Evolutionary conservation across 352 stramenopile species (phyloP), one percentile per base, ranked within the genome.

Genomic region (Globisporangium apiculatum): DNA sequence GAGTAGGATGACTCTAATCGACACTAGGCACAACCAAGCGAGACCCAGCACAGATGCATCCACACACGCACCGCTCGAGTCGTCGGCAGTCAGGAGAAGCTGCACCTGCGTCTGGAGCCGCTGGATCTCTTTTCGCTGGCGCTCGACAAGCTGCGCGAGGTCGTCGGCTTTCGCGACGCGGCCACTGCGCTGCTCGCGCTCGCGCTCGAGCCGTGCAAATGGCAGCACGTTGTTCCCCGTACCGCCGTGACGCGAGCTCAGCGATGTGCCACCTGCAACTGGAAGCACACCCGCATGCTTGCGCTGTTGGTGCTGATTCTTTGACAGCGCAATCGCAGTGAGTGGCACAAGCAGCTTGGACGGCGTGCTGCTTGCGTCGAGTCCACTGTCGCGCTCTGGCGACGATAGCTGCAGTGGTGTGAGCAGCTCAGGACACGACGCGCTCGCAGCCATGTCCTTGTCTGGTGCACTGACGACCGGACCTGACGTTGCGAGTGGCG

Each of bases 41-140:
- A 31, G 24, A 31, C 24, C 24, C 24, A 18, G 37, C 7, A 42
- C 14, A 31, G 31, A 48, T 15, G 10, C 24, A 56, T 43, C 5
- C 24, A 24, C 14, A 40, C 42, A 55, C 53, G 35, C 7, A 53
- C 60, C 50, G 48, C 51, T 52, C 37, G 48, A 24, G 38, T 55
- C 60, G 18, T 82, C 66, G 0, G 73, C 66, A 0, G 75, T 61
- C 24, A 92, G 55, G 1, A 92, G 53, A 8, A 92, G 45, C 53
- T 89, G 67, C 37, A 92, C 75, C 64, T 88, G 78, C 6, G 45
- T 75, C 51, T 91, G 79, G 4, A 92, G 60, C 0, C 76, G 78
- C 51, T 87, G 71, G 56, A 90, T 90, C 45, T 92, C 80, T 10
- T 67, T 71, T 54, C 75, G 83, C 53, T 90, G 83, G n/a, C 71